Base-by-base conservation (phyloP, 2,329 filamentous ascomycete genomes). In the Stachybotrys chlorohalonatus region DNA sequence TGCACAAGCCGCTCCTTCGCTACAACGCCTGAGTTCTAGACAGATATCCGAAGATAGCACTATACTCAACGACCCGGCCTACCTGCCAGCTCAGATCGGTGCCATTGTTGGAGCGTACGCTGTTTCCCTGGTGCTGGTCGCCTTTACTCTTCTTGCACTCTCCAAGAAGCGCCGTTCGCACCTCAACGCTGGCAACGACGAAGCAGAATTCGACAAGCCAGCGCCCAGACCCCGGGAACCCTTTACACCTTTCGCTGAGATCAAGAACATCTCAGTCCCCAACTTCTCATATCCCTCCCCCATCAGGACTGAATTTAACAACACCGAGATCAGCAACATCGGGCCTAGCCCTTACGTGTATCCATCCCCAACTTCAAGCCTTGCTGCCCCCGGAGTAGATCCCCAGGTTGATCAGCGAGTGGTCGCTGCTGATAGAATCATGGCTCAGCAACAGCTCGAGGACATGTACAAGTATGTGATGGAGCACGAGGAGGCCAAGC, bases 401-500 rank as follows among this genome's bases (percentile, higher is more conserved):
- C 80, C 79, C 15, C 84, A 83, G 24, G 89, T 96, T 56, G 90
- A 96, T 68, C 84, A 87, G 56, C 80, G 79, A 56, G 81, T 96
- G 15, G 80, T 96, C 30, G 82, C 86, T 56, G 80, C 82, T 57
- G 89, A 96, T 70, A 83, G 81, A 67, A 78, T 81, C 64, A 86
- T 86, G 74, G 85, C 89, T 59, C 85, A 94, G 69, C 79, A 86
- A 60, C 89, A 96, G 68, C 84, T 96, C 70, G 91, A 96, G 69
- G 84, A 89, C 63, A 84, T 97, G 68, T 97, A 96, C 72, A 90
- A 86, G 58, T 87, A 91, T 61, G 92, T 96, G 59, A 87, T 96
- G 85, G 90, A 91, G 69, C 89, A 95, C 63, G 92, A 96, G 64
- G 82, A 81, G 55, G 82, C 82, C 52, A 86, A 85, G 68, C 74